Base-by-base conservation (phyloP, 495 filamentous ascomycete genomes). In the Penicillium desertorum region DNA sequence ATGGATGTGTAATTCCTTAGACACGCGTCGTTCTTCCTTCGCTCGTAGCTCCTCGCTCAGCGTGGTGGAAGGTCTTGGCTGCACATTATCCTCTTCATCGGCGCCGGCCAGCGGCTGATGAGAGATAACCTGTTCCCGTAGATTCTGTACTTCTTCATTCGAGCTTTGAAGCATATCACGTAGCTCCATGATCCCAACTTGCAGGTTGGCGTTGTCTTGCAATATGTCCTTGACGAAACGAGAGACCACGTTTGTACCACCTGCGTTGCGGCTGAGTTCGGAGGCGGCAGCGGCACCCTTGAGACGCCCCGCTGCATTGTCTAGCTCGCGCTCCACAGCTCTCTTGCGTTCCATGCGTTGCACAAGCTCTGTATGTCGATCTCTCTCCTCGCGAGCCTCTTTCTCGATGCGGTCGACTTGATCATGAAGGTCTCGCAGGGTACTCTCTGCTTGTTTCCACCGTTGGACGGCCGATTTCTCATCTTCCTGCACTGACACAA, bases 221-320 rank as follows among this genome's bases (percentile, higher is more conserved):
- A 98, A 73, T 45, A 98, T 92, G 63, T 97, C 93, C 66, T 91
- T 91, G 54, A 98, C 93, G 58, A 98, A 97, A 63, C 91, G 88
- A 34, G 89, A 92, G 8, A 97, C 88, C 14, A 95, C 90, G 53
- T 77, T 83, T 37, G 81, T 80, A 7, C 82, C 79, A 54, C 66
- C 68, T 45, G 80, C 77, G 27, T 78, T 78, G 10, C 80, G 81
- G 6, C 79, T 79, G 57, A 85, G 65, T 20, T 83, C 82, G 52
- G 80, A 87, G 29, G 81, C 79, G 3, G 86, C 87, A 2, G 89
- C 89, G 3, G 88, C 88, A 14, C 88, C 88, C 69, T 91, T 94
- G 42, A 93, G 76, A 46, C 89, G 80, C 25, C 88, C 86, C 25
- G 87, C 88, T 6, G 89, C 88, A 49, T 81, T 85, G 60, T 89